Conservation (phyloP, 225 moss, liverwort and hornwort genomes). For the Lunularia cruciata region DNA sequence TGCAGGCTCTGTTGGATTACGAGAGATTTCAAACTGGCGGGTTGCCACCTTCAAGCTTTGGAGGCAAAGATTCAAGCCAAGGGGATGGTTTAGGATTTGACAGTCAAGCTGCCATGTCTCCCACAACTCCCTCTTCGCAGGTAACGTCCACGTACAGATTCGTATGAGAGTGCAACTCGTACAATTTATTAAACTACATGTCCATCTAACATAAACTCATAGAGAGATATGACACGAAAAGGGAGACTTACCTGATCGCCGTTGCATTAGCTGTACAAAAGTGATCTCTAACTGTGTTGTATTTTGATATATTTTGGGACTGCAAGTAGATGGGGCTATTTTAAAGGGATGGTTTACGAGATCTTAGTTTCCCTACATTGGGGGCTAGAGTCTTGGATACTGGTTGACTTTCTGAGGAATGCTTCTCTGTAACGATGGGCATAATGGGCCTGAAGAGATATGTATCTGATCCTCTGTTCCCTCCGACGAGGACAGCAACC, state of each 20-base stretch:
- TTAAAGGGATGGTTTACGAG: too few species aligned
- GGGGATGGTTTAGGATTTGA: slow-evolving; percentile 42
- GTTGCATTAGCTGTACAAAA: too few species aligned
- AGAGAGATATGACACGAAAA: neutral
- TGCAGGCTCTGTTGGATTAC: slow-evolving; percentile 88
- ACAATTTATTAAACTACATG: neutral
- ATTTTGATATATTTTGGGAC: too few species aligned
- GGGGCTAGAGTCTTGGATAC: too few species aligned
- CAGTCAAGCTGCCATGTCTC: slow-evolving; percentile 62
- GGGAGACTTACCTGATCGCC: neutral
- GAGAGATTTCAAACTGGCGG: slow-evolving; percentile 77
- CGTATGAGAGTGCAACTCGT: neutral
- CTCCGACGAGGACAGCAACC: slow-evolving; percentile 38
- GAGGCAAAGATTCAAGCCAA: slow-evolving; percentile 33
- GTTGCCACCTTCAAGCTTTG: slow-evolving; percentile 47
- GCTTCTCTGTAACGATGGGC: too few species aligned
- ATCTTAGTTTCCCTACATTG: too few species aligned
- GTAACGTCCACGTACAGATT: slow-evolving; percentile 29
- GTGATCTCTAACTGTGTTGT: too few species aligned
- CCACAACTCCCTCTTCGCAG: slow-evolving; percentile 85
- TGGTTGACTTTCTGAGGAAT: too few species aligned
- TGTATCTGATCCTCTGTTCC: neutral
- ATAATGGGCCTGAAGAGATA: too few species aligned
- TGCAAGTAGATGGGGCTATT: too few species aligned
- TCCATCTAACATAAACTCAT: neutral